A percentile compares a stretch with the other conserved stretches of the same genome.
Conservation (phyloP, 495 filamentous ascomycete genomes). For the Filosporella fistucella region DNA sequence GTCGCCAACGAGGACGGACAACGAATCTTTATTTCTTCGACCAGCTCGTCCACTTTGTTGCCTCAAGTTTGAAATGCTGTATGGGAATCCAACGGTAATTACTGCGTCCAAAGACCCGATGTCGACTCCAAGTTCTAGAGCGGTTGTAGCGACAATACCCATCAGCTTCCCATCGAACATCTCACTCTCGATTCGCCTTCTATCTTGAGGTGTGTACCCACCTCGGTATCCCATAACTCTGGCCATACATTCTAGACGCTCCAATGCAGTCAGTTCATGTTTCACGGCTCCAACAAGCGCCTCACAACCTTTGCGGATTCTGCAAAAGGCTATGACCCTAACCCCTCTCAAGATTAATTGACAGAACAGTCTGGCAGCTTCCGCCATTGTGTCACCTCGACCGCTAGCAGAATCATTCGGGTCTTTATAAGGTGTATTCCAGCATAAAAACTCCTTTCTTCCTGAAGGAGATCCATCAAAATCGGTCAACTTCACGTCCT, state of each 20-base stretch:
- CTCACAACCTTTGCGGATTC: slow-evolving; percentile 85
- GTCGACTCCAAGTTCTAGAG: slow-evolving; percentile 90
- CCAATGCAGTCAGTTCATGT: slow-evolving; percentile 66
- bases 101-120: slow-evolving; percentile 95
- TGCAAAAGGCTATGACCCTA: slow-evolving; percentile 89
- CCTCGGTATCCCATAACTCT: slow-evolving; percentile 95
- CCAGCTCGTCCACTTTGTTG: slow-evolving; percentile 95
- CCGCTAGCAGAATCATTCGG: slow-evolving; percentile 82
- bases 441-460: slow-evolving; percentile 92
- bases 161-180: slow-evolving; percentile 96
- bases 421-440: slow-evolving; percentile 97
- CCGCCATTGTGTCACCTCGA: slow-evolving; percentile 73
- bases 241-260: slow-evolving; percentile 65
- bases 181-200: slow-evolving; percentile 83
- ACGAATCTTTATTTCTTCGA: slow-evolving; percentile 86
- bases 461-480: slow-evolving; percentile 93
- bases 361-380: slow-evolving; percentile 85
- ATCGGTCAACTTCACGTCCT: slow-evolving; percentile 72
- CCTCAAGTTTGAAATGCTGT: slow-evolving; percentile 87
- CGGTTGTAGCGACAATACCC: slow-evolving; percentile 91
- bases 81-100: slow-evolving; percentile 90
- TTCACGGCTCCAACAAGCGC: slow-evolving; percentile 75
- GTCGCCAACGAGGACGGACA: slow-evolving; percentile 90
- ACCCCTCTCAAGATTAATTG: slow-evolving; percentile 86
- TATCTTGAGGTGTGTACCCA: slow-evolving; percentile 92